Evolutionary conservation across 2,329 filamentous ascomycete species (phyloP).

Genomic region (Aspergillus sp.): DNA sequence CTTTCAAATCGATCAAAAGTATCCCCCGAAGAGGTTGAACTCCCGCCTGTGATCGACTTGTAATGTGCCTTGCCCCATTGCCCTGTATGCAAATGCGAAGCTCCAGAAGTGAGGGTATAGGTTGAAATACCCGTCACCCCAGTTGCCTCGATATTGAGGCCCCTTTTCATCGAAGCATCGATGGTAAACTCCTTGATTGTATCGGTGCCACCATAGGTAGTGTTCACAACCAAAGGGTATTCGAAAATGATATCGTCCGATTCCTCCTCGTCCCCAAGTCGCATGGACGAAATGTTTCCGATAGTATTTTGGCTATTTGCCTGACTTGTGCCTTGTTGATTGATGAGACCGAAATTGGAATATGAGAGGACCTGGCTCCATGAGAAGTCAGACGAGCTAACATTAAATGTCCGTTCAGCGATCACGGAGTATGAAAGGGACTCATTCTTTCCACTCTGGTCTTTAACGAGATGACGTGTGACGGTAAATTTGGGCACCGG

Average conservation of each 20-base stretch:
- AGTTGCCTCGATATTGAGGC: slow-evolving; percentile 40
- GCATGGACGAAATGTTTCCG: slow-evolving; percentile 32
- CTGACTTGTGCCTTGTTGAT: slow-evolving; percentile 53
- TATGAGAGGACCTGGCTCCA: slow-evolving; percentile 60
- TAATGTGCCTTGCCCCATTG: slow-evolving; percentile 27
- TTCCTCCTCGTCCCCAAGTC: slow-evolving; percentile 26
- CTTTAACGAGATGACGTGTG: slow-evolving; percentile 24
- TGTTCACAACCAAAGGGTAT: slow-evolving; percentile 60
- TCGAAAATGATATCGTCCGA: slow-evolving; percentile 43
- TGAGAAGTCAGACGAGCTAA: slow-evolving; percentile 44
- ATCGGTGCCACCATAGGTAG: slow-evolving; percentile 43
- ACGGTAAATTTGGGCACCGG: slow-evolving; percentile 47
- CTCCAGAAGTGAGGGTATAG: slow-evolving; percentile 48
- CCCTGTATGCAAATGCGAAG: slow-evolving; percentile 18
- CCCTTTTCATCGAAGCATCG: slow-evolving; percentile 44
- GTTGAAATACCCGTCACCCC: slow-evolving; percentile 51
- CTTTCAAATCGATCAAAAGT: slow-evolving; percentile 23
- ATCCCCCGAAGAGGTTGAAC: slow-evolving; percentile 23
- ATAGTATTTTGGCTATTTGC: slow-evolving; percentile 47
- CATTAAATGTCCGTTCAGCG: slow-evolving; percentile 52
- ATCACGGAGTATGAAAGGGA: slow-evolving; percentile 56
- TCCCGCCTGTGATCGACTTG: slow-evolving; percentile 10
- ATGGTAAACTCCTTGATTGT: slow-evolving; percentile 42
- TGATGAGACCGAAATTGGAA: slow-evolving; percentile 52
- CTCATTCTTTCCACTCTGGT: slow-evolving; percentile 51